Percentiles rank a stretch among this genome's conserved stretches.
Conservation (phyloP, 805 yeast species). For the Starmerella floricola region DNA sequence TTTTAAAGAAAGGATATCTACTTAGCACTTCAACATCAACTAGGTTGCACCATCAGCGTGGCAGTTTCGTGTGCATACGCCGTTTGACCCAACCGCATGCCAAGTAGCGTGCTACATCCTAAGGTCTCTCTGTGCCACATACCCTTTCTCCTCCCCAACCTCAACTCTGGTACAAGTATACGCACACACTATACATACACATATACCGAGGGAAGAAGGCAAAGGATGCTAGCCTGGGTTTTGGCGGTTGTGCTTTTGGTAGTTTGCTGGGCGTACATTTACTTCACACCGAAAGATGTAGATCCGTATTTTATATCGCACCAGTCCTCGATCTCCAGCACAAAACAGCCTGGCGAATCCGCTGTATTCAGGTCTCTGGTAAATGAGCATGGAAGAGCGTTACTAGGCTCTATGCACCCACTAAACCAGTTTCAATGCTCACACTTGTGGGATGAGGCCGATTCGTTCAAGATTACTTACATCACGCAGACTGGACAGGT, state of each 20-base stretch:
- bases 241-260: conserved; percentile 13
- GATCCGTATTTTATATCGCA: conserved; percentile 29
- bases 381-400: conserved; percentile 47
- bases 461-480: conserved; percentile 7
- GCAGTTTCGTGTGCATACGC: too few species aligned
- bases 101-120: too few species aligned
- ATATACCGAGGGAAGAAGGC: not conserved
- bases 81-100: too few species aligned
- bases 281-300: conserved; percentile 27
- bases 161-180: too few species aligned
- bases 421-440: conserved; percentile 52
- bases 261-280: conserved; percentile 17
- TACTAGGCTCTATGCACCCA: conserved; percentile 16
- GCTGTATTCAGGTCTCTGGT: conserved; percentile 66
- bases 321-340: conserved; percentile 55
- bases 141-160: too few species aligned
- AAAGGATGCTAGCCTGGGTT: conserved; percentile 19
- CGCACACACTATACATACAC: not conserved
- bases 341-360: conserved; percentile 55
- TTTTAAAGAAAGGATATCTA: not conserved
- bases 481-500: conserved; percentile 8
- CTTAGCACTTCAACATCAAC: too few species aligned
- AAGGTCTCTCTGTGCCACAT: too few species aligned
- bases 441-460: conserved; percentile 36
- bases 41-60: too few species aligned